These are phyloP conservation scores for bread wheat (Triticum aestivum) DNA, from an alignment of 176 grass and related monocot species.

Conservation along the genomic window DNA sequence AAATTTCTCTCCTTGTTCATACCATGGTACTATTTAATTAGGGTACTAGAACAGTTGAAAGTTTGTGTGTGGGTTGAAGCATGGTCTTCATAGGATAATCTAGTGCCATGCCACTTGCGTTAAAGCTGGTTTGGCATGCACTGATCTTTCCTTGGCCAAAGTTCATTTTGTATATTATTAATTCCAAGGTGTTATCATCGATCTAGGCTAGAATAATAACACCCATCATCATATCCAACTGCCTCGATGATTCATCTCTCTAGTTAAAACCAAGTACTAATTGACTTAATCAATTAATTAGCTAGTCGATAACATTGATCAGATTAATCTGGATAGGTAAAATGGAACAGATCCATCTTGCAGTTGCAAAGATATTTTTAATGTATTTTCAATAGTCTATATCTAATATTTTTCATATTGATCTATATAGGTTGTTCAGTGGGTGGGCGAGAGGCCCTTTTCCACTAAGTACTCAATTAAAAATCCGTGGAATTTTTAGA, in stretches of 20 bases:
- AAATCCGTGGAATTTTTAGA: constrained; percentile 13
- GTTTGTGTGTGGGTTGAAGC: neutral
- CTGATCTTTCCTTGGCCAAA: constrained; percentile 42
- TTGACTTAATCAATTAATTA: neutral
- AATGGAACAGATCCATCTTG: neutral
- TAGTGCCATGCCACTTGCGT: constrained; percentile 36
- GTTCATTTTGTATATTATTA: constrained; percentile 35
- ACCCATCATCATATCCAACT: constrained; percentile 35
- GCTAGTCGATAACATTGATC: constrained; percentile 16
- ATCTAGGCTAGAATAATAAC: constrained; percentile 29
- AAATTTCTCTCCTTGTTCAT: constrained; percentile 8
- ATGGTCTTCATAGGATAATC: constrained; percentile 26
- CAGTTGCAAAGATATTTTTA: neutral
- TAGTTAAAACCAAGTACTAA: constrained; percentile 16
- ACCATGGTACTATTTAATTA: constrained; percentile 18
- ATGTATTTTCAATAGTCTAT: too few relatives aligned
- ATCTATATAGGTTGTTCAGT: constrained; percentile 40
- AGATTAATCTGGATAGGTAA: neutral
- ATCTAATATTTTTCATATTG: neutral
- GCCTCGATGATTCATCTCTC: constrained; percentile 16
- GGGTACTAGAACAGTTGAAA: neutral
- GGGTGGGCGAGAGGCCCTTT: constrained; percentile 55
- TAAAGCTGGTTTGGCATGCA: constrained; percentile 44
- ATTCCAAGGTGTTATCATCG: constrained; percentile 34
- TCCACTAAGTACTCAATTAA: constrained; percentile 32